Percentiles rank a stretch among this genome's conserved stretches.
phyloP scores from a whole-genome alignment of 2,329 filamentous ascomycete genomes.

The Seiridium unicorne region DNA sequence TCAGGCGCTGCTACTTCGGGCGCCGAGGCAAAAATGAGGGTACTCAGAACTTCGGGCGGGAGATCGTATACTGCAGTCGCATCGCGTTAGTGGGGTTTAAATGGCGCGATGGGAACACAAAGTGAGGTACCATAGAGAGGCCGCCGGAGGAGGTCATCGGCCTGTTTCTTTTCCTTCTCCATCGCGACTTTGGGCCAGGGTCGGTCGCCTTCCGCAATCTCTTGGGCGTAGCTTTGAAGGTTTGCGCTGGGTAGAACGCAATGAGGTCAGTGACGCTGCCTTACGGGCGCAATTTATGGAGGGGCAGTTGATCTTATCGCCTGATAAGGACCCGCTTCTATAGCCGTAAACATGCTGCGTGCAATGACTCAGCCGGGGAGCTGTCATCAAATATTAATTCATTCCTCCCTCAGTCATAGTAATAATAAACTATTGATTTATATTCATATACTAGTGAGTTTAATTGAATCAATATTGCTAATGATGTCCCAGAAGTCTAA shows the following conservation, averaged over 20 bases:
- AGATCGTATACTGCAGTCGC: conserved; percentile 72
- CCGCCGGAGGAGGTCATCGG: conserved; percentile 46
- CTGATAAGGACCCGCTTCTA: background rate
- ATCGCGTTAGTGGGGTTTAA: conserved; percentile 18
- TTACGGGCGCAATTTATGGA: background rate
- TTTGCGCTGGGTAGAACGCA: background rate
- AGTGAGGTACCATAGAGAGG: conserved; percentile 47
- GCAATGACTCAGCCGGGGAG: conserved; percentile 1
- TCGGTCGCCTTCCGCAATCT: too few relatives aligned
- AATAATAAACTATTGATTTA: too few relatives aligned
- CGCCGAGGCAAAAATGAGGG: conserved; percentile 58
- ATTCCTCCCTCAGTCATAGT: too few relatives aligned
- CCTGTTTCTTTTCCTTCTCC: conserved; percentile 38
- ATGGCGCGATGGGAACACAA: background rate
- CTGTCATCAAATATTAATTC: background rate
- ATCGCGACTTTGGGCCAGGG: background rate
- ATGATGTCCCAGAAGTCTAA: too few relatives aligned
- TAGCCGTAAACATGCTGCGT: background rate
- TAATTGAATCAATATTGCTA: too few relatives aligned
- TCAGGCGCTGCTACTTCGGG: conserved; percentile 20
- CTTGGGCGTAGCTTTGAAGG: background rate
- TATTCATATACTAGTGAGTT: too few relatives aligned
- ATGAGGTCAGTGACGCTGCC: conserved; percentile 1
- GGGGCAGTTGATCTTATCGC: background rate
- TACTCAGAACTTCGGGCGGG: conserved; percentile 68